Conservation (phyloP, 768 basidiomycete genomes). For the Gloeostereum incarnatum region DNA sequence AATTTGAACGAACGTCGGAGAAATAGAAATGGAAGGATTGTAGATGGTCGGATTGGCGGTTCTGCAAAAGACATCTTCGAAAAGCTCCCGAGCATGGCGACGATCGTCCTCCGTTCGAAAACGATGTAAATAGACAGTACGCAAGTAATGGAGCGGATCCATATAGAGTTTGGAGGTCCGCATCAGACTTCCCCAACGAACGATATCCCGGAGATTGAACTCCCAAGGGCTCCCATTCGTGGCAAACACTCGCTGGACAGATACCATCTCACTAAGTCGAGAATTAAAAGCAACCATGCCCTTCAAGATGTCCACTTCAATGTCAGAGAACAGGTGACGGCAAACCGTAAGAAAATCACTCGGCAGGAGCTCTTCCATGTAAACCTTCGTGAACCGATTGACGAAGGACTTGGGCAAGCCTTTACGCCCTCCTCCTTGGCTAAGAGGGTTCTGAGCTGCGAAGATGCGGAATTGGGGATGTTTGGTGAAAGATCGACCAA, state of each 20-base stretch:
- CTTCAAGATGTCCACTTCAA: constrained; percentile 42
- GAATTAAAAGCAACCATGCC: constrained; percentile 81
- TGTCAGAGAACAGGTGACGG: constrained; percentile 57
- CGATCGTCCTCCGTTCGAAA: constrained; percentile 76
- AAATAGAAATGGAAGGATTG: constrained; percentile 29
- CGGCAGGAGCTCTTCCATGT: constrained; percentile 74
- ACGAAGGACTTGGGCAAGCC: constrained; percentile 96
- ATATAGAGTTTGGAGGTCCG: constrained; percentile 16
- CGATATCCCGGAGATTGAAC: constrained; percentile 92
- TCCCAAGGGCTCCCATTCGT: constrained; percentile 91
- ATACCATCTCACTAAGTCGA: constrained; percentile 58
- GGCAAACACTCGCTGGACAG: constrained; percentile 56
- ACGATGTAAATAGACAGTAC: constrained; percentile 73
- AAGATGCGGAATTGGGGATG: constrained; percentile 97
- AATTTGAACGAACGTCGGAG: constrained; percentile 46
- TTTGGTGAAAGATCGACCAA: constrained; percentile 77
- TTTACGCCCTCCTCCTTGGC: constrained; percentile 95
- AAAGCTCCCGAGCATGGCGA: constrained; percentile 35
- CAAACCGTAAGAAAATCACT: constrained; percentile 76
- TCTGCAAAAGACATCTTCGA: constrained; percentile 39
- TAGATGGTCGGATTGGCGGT: constrained; percentile 13
- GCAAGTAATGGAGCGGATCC: constrained; percentile 57
- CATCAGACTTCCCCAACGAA: constrained; percentile 74
- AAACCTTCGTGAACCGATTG: constrained; percentile 98
- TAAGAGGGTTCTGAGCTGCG: constrained; percentile 93